phyloP scores from a whole-genome alignment of 75 land plant genomes.

The Picea sitchensis region DNA sequence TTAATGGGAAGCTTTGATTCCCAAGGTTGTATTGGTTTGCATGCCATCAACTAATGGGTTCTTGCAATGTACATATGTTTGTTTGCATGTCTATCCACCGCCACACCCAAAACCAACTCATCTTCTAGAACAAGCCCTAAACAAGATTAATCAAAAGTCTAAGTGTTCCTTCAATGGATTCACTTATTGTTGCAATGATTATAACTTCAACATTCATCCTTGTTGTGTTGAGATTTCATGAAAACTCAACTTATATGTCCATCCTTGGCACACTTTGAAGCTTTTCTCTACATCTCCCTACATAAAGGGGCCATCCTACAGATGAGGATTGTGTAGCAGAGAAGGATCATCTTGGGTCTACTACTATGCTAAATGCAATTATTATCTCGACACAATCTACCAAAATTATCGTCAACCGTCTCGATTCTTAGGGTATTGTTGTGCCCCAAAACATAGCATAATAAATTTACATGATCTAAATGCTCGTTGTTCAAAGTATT shows the following conservation, averaged over 20 bases:
- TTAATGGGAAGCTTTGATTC: too few species aligned
- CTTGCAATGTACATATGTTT: too few species aligned
- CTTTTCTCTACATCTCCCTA: slow-evolving; percentile 4
- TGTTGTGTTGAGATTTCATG: slow-evolving; percentile 37
- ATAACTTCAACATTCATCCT: slow-evolving; percentile 57
- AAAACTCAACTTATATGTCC: slow-evolving; percentile 29
- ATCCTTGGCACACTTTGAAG: slow-evolving; percentile 29
- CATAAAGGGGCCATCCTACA: not conserved
- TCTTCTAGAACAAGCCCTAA: slow-evolving; percentile 24
- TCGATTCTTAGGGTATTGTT: slow-evolving; percentile 26
- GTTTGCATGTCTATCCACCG: slow-evolving; percentile 20
- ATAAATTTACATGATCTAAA: too few species aligned
- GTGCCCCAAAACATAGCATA: slow-evolving; percentile 6
- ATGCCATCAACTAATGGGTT: too few species aligned
- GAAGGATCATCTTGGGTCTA: slow-evolving; percentile 35
- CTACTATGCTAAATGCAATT: slow-evolving; percentile 28
- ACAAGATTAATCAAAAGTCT: slow-evolving; percentile 19
- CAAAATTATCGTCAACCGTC: slow-evolving; percentile 41
- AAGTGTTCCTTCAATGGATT: slow-evolving; percentile 44
- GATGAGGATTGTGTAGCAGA: slow-evolving; percentile 14
- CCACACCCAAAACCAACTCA: slow-evolving; percentile 36
- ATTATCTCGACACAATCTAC: slow-evolving; percentile 60
- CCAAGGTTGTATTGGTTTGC: too few species aligned
- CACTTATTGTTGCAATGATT: slow-evolving; percentile 34
- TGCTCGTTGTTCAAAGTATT: too few species aligned